Percentiles rank a stretch among this genome's conserved stretches.
Evolutionary conservation across 768 basidiomycete species (phyloP).

Genomic region (Chalciporus piperatus): DNA sequence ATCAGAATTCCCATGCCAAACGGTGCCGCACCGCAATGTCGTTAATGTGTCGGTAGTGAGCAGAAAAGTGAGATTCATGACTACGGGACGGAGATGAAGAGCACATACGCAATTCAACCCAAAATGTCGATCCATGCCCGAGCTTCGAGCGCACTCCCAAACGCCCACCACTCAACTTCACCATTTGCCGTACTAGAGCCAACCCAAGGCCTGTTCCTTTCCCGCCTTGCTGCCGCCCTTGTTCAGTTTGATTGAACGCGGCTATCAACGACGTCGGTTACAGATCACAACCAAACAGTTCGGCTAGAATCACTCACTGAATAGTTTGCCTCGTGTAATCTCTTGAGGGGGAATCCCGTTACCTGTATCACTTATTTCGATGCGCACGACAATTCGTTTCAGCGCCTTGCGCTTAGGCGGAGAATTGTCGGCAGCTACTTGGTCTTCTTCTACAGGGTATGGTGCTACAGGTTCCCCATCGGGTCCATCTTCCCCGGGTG

Average conservation of each 20-base stretch:
- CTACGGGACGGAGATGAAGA: slow-evolving; percentile 11
- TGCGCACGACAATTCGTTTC: slow-evolving; percentile 76
- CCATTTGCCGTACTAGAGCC: slow-evolving; percentile 75
- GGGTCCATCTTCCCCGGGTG: slow-evolving; percentile 31
- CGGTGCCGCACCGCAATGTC: slow-evolving; percentile 5
- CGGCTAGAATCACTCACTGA: slow-evolving; percentile 48
- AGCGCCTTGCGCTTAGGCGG: slow-evolving; percentile 21
- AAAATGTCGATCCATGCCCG: slow-evolving; percentile 79
- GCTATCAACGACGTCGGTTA: slow-evolving; percentile 40
- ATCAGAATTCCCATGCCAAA: slow-evolving; percentile 1
- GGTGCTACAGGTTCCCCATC: slow-evolving; percentile 18
- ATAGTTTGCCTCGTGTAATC: slow-evolving; percentile 67
- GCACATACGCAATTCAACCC: slow-evolving; percentile 70
- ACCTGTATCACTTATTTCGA: slow-evolving; percentile 80
- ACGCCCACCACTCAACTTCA: slow-evolving; percentile 70
- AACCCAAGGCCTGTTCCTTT: slow-evolving; percentile 74
- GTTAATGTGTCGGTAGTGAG: slow-evolving; percentile 3
- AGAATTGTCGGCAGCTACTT: background rate
- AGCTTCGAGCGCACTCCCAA: slow-evolving; percentile 65
- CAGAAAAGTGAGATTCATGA: slow-evolving; percentile 9
- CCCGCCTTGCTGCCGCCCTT: slow-evolving; percentile 69
- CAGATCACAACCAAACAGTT: background rate
- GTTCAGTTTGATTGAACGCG: slow-evolving; percentile 77
- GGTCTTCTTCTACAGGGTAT: background rate
- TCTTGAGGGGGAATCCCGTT: slow-evolving; percentile 62